phyloP scores from a whole-genome alignment of 306 rosid genomes.

The Clitoria ternatea region DNA sequence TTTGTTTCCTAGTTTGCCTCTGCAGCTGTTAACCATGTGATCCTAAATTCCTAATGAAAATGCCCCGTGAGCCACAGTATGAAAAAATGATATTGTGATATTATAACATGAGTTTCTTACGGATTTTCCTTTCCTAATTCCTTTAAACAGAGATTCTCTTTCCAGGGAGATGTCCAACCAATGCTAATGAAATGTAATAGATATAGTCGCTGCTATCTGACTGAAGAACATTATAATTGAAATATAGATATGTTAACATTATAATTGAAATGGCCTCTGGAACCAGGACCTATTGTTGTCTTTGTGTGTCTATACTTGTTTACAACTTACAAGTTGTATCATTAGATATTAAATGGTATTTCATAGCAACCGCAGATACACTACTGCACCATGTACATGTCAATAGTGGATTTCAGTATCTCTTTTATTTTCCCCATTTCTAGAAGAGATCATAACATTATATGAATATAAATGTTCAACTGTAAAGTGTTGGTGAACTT shows the following conservation, averaged over 20 bases:
- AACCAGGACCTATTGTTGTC: neutral
- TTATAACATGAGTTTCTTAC: neutral
- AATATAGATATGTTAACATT: neutral
- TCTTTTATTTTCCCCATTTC: neutral
- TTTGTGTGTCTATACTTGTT: neutral
- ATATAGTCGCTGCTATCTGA: too few relatives aligned
- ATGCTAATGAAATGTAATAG: neutral
- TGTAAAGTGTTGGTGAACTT: neutral
- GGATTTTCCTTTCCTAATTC: neutral
- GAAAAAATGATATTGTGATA: neutral
- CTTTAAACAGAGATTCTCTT: neutral
- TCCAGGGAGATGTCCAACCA: neutral
- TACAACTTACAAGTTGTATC: neutral
- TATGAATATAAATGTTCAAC: neutral
- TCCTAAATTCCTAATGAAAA: constrained; percentile 10
- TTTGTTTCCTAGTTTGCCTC: neutral
- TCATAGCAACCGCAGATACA: neutral
- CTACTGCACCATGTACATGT: neutral
- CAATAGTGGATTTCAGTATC: neutral
- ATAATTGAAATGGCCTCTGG: neutral
- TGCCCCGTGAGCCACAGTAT: neutral
- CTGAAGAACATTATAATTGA: too few relatives aligned
- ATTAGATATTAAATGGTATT: neutral
- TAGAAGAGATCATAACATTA: neutral
- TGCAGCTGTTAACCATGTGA: neutral